phyloP scores from a whole-genome alignment of 1,284 basidiomycete genomes.

The Bondarzewia mesenterica region DNA sequence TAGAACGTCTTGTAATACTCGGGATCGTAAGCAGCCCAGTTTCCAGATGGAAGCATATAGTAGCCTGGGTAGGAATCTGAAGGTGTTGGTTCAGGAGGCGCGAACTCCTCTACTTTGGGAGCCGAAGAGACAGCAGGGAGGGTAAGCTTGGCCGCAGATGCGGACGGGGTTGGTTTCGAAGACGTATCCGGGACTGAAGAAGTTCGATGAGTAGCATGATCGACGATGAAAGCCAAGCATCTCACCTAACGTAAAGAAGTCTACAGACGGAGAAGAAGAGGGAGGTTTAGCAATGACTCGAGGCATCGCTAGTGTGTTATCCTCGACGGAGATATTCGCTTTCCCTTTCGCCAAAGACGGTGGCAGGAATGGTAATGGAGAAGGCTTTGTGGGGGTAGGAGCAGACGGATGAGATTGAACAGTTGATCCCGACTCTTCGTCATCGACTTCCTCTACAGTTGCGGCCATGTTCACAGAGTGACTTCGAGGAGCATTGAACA shows the following conservation, averaged over 20 bases:
- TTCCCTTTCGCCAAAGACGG: constrained; percentile 49
- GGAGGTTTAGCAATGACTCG: constrained; percentile 18
- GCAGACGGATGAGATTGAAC: not conserved
- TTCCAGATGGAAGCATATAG: constrained; percentile 75
- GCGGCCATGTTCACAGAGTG: constrained; percentile 18
- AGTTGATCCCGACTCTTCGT: constrained; percentile 8
- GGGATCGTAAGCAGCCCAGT: constrained; percentile 73
- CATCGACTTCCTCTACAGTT: constrained; percentile 12
- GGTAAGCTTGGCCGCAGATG: constrained; percentile 14
- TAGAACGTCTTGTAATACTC: constrained; percentile 70
- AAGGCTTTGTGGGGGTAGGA: not conserved
- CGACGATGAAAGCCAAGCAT: not conserved
- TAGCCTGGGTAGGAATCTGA: constrained; percentile 83
- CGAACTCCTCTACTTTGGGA: constrained; percentile 60
- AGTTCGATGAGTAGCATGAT: constrained; percentile 5
- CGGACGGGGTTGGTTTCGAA: constrained; percentile 13
- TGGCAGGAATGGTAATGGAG: constrained; percentile 44
- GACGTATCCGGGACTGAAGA: not conserved
- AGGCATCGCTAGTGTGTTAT: constrained; percentile 19
- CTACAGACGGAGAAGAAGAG: constrained; percentile 33
- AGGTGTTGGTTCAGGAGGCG: constrained; percentile 68
- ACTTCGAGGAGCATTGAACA: constrained; percentile 36
- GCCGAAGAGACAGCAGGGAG: constrained; percentile 48
- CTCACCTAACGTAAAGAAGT: constrained; percentile 61
- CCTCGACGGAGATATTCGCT: constrained; percentile 54